Evolutionary conservation across 2,329 filamentous ascomycete species (phyloP).

Genomic region (Penicillium corylophilum): DNA sequence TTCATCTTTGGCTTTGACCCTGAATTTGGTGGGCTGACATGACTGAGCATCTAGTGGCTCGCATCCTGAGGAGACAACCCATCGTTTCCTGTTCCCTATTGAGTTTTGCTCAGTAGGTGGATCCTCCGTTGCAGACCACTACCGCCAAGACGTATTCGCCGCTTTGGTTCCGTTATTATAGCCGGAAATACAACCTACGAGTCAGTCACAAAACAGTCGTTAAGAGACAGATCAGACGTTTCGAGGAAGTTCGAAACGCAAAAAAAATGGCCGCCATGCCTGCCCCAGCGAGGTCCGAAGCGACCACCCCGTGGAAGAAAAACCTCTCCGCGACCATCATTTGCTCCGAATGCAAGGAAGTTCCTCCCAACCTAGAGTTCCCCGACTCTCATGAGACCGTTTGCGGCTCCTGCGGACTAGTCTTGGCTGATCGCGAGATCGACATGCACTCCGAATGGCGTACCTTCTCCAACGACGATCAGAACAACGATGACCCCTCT

Average conservation of each 20-base stretch:
- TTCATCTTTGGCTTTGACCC: conserved; percentile 1
- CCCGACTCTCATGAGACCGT: conserved; percentile 93
- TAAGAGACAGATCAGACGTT: conserved; percentile 41
- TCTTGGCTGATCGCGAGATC: conserved; percentile 86
- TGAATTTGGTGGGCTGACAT: conserved; percentile 33
- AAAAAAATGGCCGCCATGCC: conserved; percentile 39
- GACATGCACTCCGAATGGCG: conserved; percentile 98
- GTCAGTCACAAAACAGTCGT: conserved; percentile 47
- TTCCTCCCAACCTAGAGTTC: conserved; percentile 88
- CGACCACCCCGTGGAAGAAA: conserved; percentile 62
- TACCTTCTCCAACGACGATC: conserved; percentile 97
- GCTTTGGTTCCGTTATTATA: conserved; percentile 63
- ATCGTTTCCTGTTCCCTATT: conserved; percentile 13
- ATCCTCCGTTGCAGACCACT: conserved; percentile 6
- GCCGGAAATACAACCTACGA: conserved; percentile 48
- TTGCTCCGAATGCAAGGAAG: conserved; percentile 87
- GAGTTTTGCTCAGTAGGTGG: conserved; percentile 5
- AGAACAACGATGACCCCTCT: conserved; percentile 92
- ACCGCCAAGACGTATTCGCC: conserved; percentile 66
- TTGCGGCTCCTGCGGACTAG: conserved; percentile 85
- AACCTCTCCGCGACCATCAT: conserved; percentile 83
- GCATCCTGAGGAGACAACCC: conserved; percentile 20
- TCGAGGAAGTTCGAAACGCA: conserved; percentile 25
- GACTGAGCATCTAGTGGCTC: conserved; percentile 32
- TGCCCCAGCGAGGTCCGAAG: conserved; percentile 41